phyloP scores from a whole-genome alignment of 495 filamentous ascomycete genomes.

The Lindgomyces ingoldianus region DNA sequence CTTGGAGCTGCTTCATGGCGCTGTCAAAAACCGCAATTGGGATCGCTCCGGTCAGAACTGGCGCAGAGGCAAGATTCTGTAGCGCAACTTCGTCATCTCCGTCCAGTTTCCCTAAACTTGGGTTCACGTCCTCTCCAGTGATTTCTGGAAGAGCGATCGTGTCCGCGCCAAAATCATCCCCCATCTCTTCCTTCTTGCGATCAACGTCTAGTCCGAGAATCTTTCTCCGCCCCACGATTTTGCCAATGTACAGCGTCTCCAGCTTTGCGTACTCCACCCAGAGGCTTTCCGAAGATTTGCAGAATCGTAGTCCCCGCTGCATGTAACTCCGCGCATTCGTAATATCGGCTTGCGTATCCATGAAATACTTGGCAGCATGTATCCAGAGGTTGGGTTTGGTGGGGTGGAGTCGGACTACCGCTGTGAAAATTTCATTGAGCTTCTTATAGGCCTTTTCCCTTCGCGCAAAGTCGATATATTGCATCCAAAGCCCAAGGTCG shows the following conservation, averaged over 20 bases:
- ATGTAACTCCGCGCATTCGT: slow-evolving; percentile 81
- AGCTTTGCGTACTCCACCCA: slow-evolving; percentile 91
- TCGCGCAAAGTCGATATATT: slow-evolving; percentile 81
- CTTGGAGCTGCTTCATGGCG: slow-evolving; percentile 74
- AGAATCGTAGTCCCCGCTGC: slow-evolving; percentile 85
- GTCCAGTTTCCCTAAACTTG: slow-evolving; percentile 55
- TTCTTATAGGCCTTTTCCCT: slow-evolving; percentile 77
- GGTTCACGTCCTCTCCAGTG: slow-evolving; percentile 67
- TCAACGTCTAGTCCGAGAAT: slow-evolving; percentile 67
- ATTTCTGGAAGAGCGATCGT: slow-evolving; percentile 64
- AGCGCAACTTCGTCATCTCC: slow-evolving; percentile 55
- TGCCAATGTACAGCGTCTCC: slow-evolving; percentile 87
- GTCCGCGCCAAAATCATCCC: slow-evolving; percentile 48
- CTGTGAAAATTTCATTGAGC: slow-evolving; percentile 73
- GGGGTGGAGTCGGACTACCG: slow-evolving; percentile 79
- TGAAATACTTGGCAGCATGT: slow-evolving; percentile 72
- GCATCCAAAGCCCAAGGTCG: slow-evolving; percentile 81
- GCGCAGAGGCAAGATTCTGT: slow-evolving; percentile 69
- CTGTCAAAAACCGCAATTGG: slow-evolving; percentile 90
- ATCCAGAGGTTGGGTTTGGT: slow-evolving; percentile 84
- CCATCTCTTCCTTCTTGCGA: slow-evolving; percentile 40
- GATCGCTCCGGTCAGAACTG: slow-evolving; percentile 85
- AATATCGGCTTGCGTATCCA: slow-evolving; percentile 82
- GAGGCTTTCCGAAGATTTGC: slow-evolving; percentile 65
- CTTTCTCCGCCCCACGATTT: slow-evolving; percentile 69